Percentiles rank a stretch among this genome's conserved stretches.
These are phyloP conservation scores for Nicotiana undulata DNA, from an alignment of 257 asterid genomes.

Conservation along the genomic window DNA sequence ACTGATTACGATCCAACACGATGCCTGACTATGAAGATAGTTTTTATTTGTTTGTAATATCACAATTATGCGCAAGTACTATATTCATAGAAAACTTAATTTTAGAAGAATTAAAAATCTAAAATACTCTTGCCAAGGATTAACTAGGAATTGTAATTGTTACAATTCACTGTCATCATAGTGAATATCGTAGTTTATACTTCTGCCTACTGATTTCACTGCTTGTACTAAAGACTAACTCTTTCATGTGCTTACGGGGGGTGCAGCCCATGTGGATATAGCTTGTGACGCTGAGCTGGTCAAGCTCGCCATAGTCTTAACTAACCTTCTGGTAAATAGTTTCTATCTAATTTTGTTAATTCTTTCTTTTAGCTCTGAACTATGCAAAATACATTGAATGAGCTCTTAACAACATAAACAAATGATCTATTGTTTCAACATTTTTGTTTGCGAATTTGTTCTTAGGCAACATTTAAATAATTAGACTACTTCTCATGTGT, in stretches of 20 bases:
- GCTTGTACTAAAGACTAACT: not conserved
- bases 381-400: not conserved
- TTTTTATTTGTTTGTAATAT: too few relatives aligned
- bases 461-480: not conserved
- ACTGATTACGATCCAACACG: too few relatives aligned
- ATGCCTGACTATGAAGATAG: too few relatives aligned
- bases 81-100: too few relatives aligned
- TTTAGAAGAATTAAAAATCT: not conserved
- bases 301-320: conserved; percentile 64
- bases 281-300: conserved; percentile 88
- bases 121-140: not conserved
- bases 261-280: conserved; percentile 89
- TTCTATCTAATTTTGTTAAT: not conserved
- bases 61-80: too few relatives aligned
- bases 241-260: conserved; percentile 34
- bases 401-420: not conserved
- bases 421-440: not conserved
- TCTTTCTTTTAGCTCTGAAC: not conserved
- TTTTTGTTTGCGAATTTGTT: not conserved
- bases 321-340: conserved; percentile 61
- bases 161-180: not conserved
- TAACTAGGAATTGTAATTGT: not conserved
- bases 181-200: too few relatives aligned
- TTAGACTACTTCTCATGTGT: not conserved
- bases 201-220: not conserved